phyloP scores from a whole-genome alignment of 2,329 filamentous ascomycete species.

The Proliferodiscus dingleyae region DNA sequence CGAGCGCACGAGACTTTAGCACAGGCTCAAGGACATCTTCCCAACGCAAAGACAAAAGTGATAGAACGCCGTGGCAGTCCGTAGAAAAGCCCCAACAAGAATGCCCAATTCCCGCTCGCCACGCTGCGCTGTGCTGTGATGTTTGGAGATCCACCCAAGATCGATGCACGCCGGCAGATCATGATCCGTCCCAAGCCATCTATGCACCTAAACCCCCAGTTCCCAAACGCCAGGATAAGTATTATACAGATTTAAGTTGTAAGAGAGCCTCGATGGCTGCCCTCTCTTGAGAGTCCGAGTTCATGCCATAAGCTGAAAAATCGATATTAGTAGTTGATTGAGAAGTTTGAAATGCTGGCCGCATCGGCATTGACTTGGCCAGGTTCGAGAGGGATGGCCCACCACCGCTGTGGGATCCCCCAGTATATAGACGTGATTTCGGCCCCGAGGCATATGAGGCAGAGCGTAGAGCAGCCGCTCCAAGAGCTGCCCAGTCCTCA shows the following conservation, averaged over 20 bases:
- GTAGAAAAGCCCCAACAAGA: background rate
- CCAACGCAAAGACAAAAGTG: conserved; percentile 16
- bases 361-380: conserved; percentile 30
- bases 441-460: conserved; percentile 57
- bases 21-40: conserved; percentile 28
- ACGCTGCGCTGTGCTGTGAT: conserved; percentile 24
- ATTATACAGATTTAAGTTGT: conserved; percentile 72
- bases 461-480: conserved; percentile 74
- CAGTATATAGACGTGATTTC: conserved; percentile 46
- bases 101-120: conserved; percentile 16
- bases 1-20: conserved; percentile 30
- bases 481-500: conserved; percentile 91
- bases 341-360: conserved; percentile 8
- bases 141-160: conserved; percentile 22
- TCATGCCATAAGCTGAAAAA: conserved; percentile 38
- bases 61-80: conserved; percentile 22
- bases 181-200: conserved; percentile 14
- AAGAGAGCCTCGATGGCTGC: conserved; percentile 78
- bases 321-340: conserved; percentile 46
- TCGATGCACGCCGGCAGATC: conserved; percentile 32
- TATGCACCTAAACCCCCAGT: conserved; percentile 21
- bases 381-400: conserved; percentile 26
- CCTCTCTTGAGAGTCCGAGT: conserved; percentile 66
- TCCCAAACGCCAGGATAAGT: conserved; percentile 24
- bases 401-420: conserved; percentile 33